Percentiles rank a stretch among this genome's conserved stretches.
phyloP scores from a whole-genome alignment of 1,284 basidiomycete genomes.

The Ceratobasidium sp. region DNA sequence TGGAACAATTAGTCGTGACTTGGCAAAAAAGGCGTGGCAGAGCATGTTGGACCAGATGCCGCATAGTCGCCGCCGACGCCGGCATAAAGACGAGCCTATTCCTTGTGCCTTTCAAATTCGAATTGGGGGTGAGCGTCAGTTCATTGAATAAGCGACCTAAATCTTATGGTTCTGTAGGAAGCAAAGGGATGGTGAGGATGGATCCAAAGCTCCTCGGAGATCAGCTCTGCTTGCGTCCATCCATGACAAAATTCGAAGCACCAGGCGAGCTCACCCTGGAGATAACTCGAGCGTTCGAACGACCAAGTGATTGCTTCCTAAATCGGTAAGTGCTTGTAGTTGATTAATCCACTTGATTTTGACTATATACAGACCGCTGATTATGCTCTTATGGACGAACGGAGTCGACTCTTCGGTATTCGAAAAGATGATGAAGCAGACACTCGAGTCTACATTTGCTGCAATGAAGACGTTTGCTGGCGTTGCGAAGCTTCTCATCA shows the following conservation, averaged over 20 bases:
- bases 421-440: slow-evolving; percentile 62
- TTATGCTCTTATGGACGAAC: slow-evolving; percentile 18
- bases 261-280: slow-evolving; percentile 68
- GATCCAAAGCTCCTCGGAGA: slow-evolving; percentile 66
- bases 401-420: slow-evolving; percentile 19
- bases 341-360: slow-evolving; percentile 36
- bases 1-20: slow-evolving; percentile 45
- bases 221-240: slow-evolving; percentile 74
- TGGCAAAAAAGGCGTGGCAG: slow-evolving; percentile 47
- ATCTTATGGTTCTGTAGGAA: slow-evolving; percentile 12
- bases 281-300: slow-evolving; percentile 73
- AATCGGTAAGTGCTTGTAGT: slow-evolving; percentile 67
- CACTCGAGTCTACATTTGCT: slow-evolving; percentile 61
- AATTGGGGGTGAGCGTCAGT: slow-evolving; percentile 2
- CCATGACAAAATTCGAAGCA: slow-evolving; percentile 81
- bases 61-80: background rate
- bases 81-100: slow-evolving; percentile 11
- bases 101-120: slow-evolving; percentile 12
- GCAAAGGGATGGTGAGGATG: slow-evolving; percentile 80
- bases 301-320: slow-evolving; percentile 70
- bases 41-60: background rate
- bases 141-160: too few species aligned
- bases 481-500: slow-evolving; percentile 52
- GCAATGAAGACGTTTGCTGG: slow-evolving; percentile 59
- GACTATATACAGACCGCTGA: slow-evolving; percentile 23